phyloP scores from a whole-genome alignment of 1,139 yeast genomes.

The Candida sp. region DNA sequence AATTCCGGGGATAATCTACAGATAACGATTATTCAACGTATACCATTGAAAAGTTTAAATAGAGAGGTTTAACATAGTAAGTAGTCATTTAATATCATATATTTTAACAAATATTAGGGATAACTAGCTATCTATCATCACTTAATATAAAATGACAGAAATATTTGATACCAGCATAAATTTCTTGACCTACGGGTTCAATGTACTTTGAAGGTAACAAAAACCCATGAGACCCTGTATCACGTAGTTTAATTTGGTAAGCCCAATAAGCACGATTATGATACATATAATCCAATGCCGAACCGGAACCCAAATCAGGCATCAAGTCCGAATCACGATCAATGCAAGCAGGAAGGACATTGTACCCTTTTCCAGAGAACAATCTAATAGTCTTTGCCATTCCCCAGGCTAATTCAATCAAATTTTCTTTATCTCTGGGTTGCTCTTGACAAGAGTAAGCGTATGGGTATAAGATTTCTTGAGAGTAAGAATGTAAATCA shows the following conservation, averaged over 20 bases:
- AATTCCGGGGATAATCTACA: neutral
- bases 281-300: slow-evolving; percentile 82
- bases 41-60: neutral
- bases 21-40: neutral
- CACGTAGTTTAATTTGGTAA: slow-evolving; percentile 76
- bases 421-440: slow-evolving; percentile 79
- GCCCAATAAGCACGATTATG: slow-evolving; percentile 83
- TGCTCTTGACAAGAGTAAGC: slow-evolving; percentile 71
- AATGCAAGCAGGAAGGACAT: slow-evolving; percentile 74
- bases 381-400: slow-evolving; percentile 68
- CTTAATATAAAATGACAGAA: slow-evolving; percentile 62
- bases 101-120: neutral
- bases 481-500: slow-evolving; percentile 83
- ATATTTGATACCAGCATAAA: slow-evolving; percentile 64
- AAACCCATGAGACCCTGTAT: slow-evolving; percentile 82
- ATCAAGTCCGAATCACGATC: slow-evolving; percentile 69
- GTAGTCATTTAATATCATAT: neutral
- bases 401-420: slow-evolving; percentile 79
- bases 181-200: slow-evolving; percentile 73
- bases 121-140: slow-evolving; percentile 19
- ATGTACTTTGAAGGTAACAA: slow-evolving; percentile 70
- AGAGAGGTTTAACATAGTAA: neutral
- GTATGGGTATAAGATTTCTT: slow-evolving; percentile 78
- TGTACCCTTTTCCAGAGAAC: slow-evolving; percentile 58
- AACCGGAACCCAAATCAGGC: slow-evolving; percentile 79